These are phyloP conservation scores for Hypholoma fasciculare DNA, from an alignment of 768 basidiomycete genomes.

Conservation along the genomic window DNA sequence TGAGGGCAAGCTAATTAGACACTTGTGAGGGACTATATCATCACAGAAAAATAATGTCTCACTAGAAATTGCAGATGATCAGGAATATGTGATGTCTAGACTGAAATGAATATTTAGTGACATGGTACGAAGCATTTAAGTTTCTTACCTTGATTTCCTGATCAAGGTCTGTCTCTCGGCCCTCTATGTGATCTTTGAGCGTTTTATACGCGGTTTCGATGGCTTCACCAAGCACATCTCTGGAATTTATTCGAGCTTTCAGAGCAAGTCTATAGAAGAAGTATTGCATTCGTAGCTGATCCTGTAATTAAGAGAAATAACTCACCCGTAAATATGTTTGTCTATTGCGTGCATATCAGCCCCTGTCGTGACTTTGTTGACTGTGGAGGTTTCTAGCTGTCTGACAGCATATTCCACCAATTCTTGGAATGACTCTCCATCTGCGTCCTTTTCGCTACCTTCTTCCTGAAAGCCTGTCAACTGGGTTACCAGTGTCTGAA, in stretches of 20 bases:
- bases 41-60: conserved; percentile 18
- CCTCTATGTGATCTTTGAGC: conserved; percentile 49
- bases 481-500: conserved; percentile 54
- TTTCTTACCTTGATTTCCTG: conserved; percentile 57
- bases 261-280: conserved; percentile 46
- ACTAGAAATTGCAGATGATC: conserved; percentile 77
- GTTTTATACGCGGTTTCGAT: conserved; percentile 51
- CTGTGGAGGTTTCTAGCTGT: conserved; percentile 54
- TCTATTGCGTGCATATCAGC: conserved; percentile 57
- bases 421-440: conserved; percentile 40
- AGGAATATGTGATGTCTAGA: conserved; percentile 58
- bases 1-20: conserved; percentile 50
- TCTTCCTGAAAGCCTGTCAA: conserved; percentile 52
- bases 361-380: conserved; percentile 55
- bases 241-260: conserved; percentile 71
- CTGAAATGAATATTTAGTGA: conserved; percentile 1
- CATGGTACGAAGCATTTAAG: not conserved
- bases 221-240: conserved; percentile 61
- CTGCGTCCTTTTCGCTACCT: conserved; percentile 34
- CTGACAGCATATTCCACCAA: conserved; percentile 59
- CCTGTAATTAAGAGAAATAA: not conserved
- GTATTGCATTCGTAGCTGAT: conserved; percentile 3
- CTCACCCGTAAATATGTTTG: conserved; percentile 60
- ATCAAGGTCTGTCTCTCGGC: conserved; percentile 59
- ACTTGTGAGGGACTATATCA: not conserved